Conservation (phyloP, 106 monocot genomes). For the Dendrobium chrysotoxum region DNA sequence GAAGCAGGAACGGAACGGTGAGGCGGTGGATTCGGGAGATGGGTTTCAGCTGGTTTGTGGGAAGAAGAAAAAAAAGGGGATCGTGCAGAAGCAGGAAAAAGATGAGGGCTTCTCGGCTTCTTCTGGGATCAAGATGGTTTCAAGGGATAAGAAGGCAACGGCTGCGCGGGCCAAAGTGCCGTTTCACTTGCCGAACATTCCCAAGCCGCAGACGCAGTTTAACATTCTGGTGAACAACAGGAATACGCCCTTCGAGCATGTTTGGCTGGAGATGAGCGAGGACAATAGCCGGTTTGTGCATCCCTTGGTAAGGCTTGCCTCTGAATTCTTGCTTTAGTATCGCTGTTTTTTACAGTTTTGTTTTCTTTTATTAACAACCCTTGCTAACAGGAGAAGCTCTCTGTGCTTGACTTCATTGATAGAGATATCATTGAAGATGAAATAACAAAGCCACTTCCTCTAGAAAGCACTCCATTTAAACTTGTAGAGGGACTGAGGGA, state of each 20-base stretch:
- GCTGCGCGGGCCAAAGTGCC: slow-evolving; percentile 42
- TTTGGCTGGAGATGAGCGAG: slow-evolving; percentile 84
- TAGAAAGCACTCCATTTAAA: slow-evolving; percentile 79
- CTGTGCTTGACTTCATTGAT: slow-evolving; percentile 62
- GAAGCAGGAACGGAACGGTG: slow-evolving; percentile 37
- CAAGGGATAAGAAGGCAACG: slow-evolving; percentile 50
- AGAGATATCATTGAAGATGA: slow-evolving; percentile 39
- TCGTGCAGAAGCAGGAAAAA: slow-evolving; percentile 8
- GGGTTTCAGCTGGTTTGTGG: slow-evolving; percentile 74
- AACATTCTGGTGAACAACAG: slow-evolving; percentile 76
- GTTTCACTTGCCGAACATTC: slow-evolving; percentile 70
- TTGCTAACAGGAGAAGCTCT: slow-evolving; percentile 65
- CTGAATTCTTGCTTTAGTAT: neutral
- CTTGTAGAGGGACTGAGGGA: slow-evolving; percentile 71
- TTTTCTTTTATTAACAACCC: neutral
- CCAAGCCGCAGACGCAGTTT: slow-evolving; percentile 64
- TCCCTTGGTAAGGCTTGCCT: slow-evolving; percentile 59
- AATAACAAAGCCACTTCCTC: slow-evolving; percentile 51
- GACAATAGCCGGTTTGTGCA: slow-evolving; percentile 62
- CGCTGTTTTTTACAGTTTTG: neutral
- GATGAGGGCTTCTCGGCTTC: slow-evolving; percentile 1
- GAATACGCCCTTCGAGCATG: slow-evolving; percentile 80
- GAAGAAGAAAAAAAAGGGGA: slow-evolving; percentile 57
- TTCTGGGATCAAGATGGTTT: slow-evolving; percentile 39
- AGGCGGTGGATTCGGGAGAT: slow-evolving; percentile 18